phyloP scores from a whole-genome alignment of 306 rosid genomes.

The Begonia fuchsioides region DNA sequence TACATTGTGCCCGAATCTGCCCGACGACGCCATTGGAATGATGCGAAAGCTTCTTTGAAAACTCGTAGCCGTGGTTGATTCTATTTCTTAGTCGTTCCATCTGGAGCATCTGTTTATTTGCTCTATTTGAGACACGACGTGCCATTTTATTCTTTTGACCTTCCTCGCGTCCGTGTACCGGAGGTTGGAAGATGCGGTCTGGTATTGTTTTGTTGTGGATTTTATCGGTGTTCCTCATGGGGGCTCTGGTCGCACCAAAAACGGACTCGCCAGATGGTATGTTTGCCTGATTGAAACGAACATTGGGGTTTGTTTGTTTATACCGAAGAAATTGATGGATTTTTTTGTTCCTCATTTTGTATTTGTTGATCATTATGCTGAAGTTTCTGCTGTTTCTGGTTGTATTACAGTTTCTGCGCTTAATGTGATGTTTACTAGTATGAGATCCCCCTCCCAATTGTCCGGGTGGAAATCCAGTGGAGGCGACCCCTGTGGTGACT shows the following conservation, averaged over 20 bases:
- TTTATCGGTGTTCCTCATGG: background rate
- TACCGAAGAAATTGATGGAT: background rate
- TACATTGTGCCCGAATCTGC: background rate
- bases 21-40: background rate
- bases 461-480: constrained; percentile 58
- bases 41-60: background rate
- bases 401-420: constrained; percentile 58
- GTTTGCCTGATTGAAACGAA: background rate
- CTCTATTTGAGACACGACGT: background rate
- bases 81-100: background rate
- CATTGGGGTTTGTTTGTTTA: background rate
- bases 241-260: background rate
- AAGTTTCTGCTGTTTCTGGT: background rate
- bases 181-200: background rate
- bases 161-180: background rate
- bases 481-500: constrained; percentile 85
- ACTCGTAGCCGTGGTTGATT: background rate
- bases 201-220: background rate
- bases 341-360: too few species aligned
- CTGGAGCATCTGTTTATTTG: background rate
- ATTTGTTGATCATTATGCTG: background rate
- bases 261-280: constrained; percentile 3
- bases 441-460: constrained; percentile 49
- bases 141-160: background rate
- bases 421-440: constrained; percentile 57